These are phyloP conservation scores for Lasiodiplodia citricola DNA, from an alignment of 2,329 filamentous ascomycete genomes.

Conservation along the genomic window DNA sequence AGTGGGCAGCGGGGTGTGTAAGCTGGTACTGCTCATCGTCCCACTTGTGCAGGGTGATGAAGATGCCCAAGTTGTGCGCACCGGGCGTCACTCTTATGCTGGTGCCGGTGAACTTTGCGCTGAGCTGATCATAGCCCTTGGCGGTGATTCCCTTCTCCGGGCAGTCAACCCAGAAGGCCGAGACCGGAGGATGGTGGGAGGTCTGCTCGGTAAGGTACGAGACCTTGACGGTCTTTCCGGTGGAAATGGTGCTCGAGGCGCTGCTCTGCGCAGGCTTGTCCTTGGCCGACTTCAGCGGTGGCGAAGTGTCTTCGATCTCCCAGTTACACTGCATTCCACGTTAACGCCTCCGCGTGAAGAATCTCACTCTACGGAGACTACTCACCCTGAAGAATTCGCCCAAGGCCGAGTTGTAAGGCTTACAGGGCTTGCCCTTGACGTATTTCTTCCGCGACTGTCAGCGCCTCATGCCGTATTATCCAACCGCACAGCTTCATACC, in stretches of 20 bases:
- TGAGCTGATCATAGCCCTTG: constrained; percentile 92
- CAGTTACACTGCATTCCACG: constrained; percentile 78
- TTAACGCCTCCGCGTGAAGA: not conserved
- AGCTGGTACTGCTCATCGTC: constrained; percentile 92
- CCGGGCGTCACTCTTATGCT: constrained; percentile 90
- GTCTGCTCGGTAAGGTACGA: constrained; percentile 98
- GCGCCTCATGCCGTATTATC: constrained; percentile 16
- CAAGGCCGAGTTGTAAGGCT: constrained; percentile 96
- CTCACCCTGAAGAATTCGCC: constrained; percentile 95
- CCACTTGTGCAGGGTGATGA: constrained; percentile 80
- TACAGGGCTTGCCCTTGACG: constrained; percentile 97
- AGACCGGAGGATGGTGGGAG: constrained; percentile 95
- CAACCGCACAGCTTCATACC: constrained; percentile 48
- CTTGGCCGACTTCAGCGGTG: constrained; percentile 56
- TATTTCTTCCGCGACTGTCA: constrained; percentile 70
- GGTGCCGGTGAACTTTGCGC: constrained; percentile 96
- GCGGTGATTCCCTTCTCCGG: constrained; percentile 88
- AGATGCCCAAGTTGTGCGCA: constrained; percentile 94
- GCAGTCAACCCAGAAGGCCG: constrained; percentile 92
- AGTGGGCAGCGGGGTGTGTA: constrained; percentile 89
- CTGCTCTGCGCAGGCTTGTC: constrained; percentile 49
- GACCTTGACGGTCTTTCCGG: constrained; percentile 68
- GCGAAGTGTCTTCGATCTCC: constrained; percentile 83
- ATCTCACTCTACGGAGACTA: not conserved
- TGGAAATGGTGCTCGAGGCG: constrained; percentile 43